Evolutionary conservation across 2,329 filamentous ascomycete species (phyloP).

Genomic region (Fusarium armeniacum): DNA sequence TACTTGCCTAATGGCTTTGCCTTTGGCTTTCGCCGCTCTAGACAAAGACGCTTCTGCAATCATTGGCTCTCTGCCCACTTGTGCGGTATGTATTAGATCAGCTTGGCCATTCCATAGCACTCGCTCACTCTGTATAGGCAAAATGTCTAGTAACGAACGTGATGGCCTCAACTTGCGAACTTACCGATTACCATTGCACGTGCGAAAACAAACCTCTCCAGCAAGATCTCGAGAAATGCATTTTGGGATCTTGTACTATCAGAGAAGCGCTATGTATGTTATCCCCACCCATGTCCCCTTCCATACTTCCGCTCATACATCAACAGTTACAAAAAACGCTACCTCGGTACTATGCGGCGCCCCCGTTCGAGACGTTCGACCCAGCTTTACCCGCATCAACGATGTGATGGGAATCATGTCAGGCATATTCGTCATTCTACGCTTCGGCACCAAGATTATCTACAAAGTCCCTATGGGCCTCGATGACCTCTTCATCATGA

Average conservation of each 20-base stretch:
- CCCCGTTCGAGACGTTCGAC: constrained; percentile 4
- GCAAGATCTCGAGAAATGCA: neutral
- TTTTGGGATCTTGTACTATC: neutral
- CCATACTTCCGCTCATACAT: neutral
- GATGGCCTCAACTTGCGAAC: constrained; percentile 9
- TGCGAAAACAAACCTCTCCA: constrained; percentile 2
- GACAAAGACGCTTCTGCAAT: neutral
- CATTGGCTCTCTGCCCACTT: neutral
- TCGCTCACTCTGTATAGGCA: constrained; percentile 36
- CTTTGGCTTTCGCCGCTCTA: neutral
- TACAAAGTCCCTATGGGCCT: neutral
- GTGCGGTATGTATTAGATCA: neutral
- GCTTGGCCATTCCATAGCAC: neutral
- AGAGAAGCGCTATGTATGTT: constrained; percentile 5
- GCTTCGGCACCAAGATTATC: neutral
- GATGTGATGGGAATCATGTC: neutral
- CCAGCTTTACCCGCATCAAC: neutral
- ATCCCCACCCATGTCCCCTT: accelerated
- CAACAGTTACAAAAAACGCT: neutral
- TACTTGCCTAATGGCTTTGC: neutral
- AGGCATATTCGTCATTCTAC: neutral
- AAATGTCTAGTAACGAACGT: constrained; percentile 14
- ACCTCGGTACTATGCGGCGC: neutral
- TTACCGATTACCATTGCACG: constrained; percentile 10
- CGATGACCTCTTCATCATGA: neutral